Conservation (phyloP, 129 eudicot species). For the Silybum marianum region DNA sequence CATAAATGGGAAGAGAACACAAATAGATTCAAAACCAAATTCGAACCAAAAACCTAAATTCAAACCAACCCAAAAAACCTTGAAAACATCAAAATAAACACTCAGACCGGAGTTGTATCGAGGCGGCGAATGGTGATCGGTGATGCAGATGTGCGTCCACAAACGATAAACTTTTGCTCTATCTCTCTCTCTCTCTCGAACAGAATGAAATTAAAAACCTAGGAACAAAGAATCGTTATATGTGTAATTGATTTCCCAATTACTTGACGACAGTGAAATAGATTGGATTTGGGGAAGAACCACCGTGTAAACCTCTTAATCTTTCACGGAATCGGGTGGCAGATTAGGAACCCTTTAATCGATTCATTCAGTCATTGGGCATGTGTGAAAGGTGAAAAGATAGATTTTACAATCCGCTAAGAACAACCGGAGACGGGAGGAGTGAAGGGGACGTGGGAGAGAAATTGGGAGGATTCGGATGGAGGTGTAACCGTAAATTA, state of each 20-base stretch:
- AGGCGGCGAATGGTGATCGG: conserved; percentile 6
- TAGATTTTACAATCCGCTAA: too few relatives aligned
- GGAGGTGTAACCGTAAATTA: too few relatives aligned
- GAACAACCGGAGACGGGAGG: too few relatives aligned
- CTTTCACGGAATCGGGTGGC: conserved; percentile 3
- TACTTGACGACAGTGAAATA: conserved; percentile 13
- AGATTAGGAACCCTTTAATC: conserved; percentile 29
- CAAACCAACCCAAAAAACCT: too few relatives aligned
- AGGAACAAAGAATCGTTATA: conserved; percentile 1
- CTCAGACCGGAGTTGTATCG: conserved; percentile 6
- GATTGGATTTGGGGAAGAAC: conserved; percentile 18
- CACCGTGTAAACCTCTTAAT: too few relatives aligned
- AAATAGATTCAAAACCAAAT: too few relatives aligned
- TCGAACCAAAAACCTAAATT: too few relatives aligned
- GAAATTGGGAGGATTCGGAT: too few relatives aligned
- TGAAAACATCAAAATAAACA: too few relatives aligned
- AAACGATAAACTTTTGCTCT: conserved; percentile 14
- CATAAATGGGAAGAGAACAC: too few relatives aligned
- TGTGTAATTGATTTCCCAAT: conserved; percentile 5
- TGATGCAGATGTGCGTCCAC: conserved; percentile 19
- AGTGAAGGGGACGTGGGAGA: too few relatives aligned
- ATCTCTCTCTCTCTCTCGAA: conserved; percentile 3
- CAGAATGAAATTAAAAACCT: conserved; percentile 13
- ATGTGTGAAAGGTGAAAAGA: conserved; percentile 13
- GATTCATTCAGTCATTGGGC: neutral